Conservation (phyloP, 441 rosid species). For the Croton laevigatus region DNA sequence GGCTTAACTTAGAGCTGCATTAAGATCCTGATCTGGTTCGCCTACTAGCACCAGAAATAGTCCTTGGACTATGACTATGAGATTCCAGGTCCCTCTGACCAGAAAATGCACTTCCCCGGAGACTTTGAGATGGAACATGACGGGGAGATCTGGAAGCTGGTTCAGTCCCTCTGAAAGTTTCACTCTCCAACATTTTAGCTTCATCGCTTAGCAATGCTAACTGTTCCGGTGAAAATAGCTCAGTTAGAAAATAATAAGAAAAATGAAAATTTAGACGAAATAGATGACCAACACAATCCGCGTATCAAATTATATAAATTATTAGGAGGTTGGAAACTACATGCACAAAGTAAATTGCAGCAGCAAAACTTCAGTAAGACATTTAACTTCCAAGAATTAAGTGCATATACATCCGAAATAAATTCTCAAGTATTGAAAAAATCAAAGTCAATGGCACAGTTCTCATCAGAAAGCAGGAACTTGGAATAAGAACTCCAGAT, state of each 20-base stretch:
- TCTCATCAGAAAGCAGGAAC: conserved; percentile 1
- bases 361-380: neutral
- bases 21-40: conserved; percentile 42
- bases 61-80: conserved; percentile 30
- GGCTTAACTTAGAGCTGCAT: conserved; percentile 20
- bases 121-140: conserved; percentile 29
- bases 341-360: neutral
- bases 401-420: neutral
- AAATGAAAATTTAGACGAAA: neutral
- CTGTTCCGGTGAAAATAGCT: conserved; percentile 34
- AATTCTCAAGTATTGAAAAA: neutral
- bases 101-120: conserved; percentile 34
- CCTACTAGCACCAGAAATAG: conserved; percentile 38
- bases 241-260: neutral
- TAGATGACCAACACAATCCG: neutral
- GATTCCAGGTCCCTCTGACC: conserved; percentile 33
- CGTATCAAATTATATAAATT: neutral
- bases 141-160: conserved; percentile 35
- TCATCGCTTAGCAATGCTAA: conserved; percentile 53
- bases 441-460: neutral
- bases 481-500: neutral
- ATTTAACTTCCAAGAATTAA: neutral
- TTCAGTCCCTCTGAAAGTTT: conserved; percentile 41
- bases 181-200: conserved; percentile 58
- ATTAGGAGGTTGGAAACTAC: neutral